These are phyloP conservation scores for Alternaria ventricosa DNA, from an alignment of 2,329 filamentous ascomycete genomes.

Conservation along the genomic window DNA sequence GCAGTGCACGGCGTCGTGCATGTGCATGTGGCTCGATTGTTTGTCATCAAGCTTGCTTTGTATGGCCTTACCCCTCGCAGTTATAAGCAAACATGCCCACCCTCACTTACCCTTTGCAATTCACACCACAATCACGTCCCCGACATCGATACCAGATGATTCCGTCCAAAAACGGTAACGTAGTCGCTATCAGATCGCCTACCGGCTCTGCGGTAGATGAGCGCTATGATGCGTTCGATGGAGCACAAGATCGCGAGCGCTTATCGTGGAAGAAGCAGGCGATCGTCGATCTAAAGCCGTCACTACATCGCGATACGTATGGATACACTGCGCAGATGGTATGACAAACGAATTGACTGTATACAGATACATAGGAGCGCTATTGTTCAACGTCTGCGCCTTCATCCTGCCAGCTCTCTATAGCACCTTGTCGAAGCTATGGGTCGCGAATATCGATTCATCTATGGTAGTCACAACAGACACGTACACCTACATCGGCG, in stretches of 20 bases:
- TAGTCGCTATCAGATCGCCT: constrained; percentile 1
- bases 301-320: constrained; percentile 22
- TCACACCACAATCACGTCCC: neutral
- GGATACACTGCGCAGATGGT: neutral
- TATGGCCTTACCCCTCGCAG: neutral
- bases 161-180: constrained; percentile 16
- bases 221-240: neutral
- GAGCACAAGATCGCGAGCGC: neutral
- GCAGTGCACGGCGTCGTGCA: neutral
- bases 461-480: constrained; percentile 69
- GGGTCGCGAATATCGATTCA: constrained; percentile 72
- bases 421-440: constrained; percentile 70
- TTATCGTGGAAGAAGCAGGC: constrained; percentile 18
- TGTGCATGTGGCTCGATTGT: neutral
- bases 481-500: constrained; percentile 72
- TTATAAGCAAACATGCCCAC: neutral
- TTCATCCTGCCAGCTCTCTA: constrained; percentile 73
- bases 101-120: neutral
- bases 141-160: constrained; percentile 28
- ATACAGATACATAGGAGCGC: constrained; percentile 60
- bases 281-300: constrained; percentile 16
- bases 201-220: neutral
- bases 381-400: constrained; percentile 67
- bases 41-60: neutral
- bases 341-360: neutral